Base-by-base conservation (phyloP, 176 grass and related monocot species). In the Carex scoparia region DNA sequence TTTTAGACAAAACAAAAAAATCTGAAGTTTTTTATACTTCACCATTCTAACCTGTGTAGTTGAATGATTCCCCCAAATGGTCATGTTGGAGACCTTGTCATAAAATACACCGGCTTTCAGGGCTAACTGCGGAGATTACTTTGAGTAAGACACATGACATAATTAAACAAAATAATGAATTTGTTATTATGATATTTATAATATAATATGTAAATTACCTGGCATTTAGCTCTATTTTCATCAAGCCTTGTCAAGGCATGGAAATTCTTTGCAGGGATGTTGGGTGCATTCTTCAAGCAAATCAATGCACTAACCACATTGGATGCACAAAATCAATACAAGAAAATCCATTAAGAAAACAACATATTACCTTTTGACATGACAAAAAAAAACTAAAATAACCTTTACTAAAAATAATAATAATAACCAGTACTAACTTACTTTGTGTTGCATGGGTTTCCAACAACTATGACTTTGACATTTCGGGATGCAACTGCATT, bases 201-300 rank as follows among this genome's bases (percentile, higher is more conserved):
- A 69, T 28, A 35, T 68, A 80, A 69, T 28, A 35, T 68, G 57
- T 35, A 78, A 49, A 81, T 83, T 63, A 98, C 96, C 93, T 98
- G 96, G 61, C 96, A 98, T 85, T 98, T 98, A 87, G 96, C 96
- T 94, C 96, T 95, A 76, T 98, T 98, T 88, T 98, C 93, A 79
- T 98, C 96, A 90, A 98, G 78, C 66, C 96, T 92, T 37, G 93
- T 98, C 58, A 98, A 79, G 14, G 96, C 93, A 64, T 98, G 93
- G 5, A 98, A 95, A 85, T 94, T 98, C 84, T 95, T 95, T 2
- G 93, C 91, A 68, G 93, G 91, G 79, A 98, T 87, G 61, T 88
- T 72, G 54, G 96, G 96, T 72, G 96, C 93, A 88, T 95, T 98
- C 84, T 98, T 98, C 49, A 95, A 78, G 76, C 96, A 98, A 88